Evolutionary conservation across 148 eudicot species (phyloP).

Genomic region (Heliosperma pusillum): DNA sequence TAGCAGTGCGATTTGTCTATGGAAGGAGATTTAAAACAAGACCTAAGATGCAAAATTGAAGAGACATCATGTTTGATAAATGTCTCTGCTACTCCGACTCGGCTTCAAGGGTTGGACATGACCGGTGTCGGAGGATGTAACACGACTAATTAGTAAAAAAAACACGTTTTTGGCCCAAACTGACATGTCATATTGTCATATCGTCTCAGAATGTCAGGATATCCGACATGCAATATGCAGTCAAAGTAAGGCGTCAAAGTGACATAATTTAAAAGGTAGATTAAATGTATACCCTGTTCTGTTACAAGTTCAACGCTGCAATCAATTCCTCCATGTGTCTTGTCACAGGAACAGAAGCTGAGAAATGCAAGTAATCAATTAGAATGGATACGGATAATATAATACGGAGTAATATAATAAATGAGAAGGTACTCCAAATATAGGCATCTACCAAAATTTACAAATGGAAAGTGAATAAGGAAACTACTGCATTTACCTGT

Average conservation of each 20-base stretch:
- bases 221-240: not conserved
- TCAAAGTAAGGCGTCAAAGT: not conserved
- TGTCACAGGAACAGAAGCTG: slow-evolving; percentile 89
- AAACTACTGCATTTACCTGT: slow-evolving; percentile 47
- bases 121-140: not conserved
- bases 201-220: not conserved
- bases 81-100: not conserved
- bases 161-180: not conserved
- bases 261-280: not conserved
- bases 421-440: not conserved
- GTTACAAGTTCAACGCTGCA: slow-evolving; percentile 82
- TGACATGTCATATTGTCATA: too few species aligned
- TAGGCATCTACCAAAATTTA: not conserved
- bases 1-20: not conserved
- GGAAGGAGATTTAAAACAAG: slow-evolving; percentile 4
- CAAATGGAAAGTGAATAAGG: not conserved
- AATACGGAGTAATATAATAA: not conserved
- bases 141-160: not conserved
- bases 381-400: slow-evolving; percentile 7
- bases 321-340: slow-evolving; percentile 84
- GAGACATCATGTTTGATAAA: slow-evolving; percentile 1
- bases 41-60: not conserved
- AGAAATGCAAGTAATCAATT: slow-evolving; percentile 8
- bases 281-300: slow-evolving; percentile 45
- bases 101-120: not conserved